These are phyloP conservation scores for Botrytis tulipae DNA, from an alignment of 2,329 filamentous ascomycete genomes.

Conservation along the genomic window DNA sequence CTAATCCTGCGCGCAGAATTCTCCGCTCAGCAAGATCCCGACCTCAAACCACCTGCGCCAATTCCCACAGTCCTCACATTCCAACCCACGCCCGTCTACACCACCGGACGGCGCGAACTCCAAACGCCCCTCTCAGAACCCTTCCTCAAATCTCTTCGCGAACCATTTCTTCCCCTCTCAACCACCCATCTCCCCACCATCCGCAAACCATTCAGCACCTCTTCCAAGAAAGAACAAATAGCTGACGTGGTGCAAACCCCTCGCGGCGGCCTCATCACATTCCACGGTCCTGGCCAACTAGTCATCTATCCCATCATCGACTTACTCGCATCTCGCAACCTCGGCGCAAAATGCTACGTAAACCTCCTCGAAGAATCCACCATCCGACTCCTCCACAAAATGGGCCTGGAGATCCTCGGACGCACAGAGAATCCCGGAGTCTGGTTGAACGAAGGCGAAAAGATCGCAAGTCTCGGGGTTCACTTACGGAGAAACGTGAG, in stretches of 20 bases:
- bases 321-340: slow-evolving; percentile 20
- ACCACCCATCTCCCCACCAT: not conserved
- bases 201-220: not conserved
- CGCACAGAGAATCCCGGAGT: slow-evolving; percentile 58
- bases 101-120: slow-evolving; percentile 78
- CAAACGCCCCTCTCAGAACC: slow-evolving; percentile 48
- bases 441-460: slow-evolving; percentile 45
- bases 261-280: slow-evolving; percentile 90
- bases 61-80: slow-evolving; percentile 77
- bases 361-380: slow-evolving; percentile 8
- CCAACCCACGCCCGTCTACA: slow-evolving; percentile 80
- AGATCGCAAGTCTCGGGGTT: slow-evolving; percentile 91
- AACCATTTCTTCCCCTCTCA: too few species aligned
- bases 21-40: not conserved
- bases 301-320: slow-evolving; percentile 93
- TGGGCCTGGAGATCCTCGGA: not conserved
- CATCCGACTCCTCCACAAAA: not conserved
- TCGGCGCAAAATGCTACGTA: not conserved
- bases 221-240: not conserved
- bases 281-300: slow-evolving; percentile 90
- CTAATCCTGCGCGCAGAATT: not conserved
- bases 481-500: slow-evolving; percentile 82
- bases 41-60: slow-evolving; percentile 42
- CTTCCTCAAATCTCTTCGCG: slow-evolving; percentile 42
- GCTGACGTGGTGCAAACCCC: slow-evolving; percentile 41